These are phyloP conservation scores for Candida manassasensis DNA, from an alignment of 805 yeast genomes.

Conservation along the genomic window DNA sequence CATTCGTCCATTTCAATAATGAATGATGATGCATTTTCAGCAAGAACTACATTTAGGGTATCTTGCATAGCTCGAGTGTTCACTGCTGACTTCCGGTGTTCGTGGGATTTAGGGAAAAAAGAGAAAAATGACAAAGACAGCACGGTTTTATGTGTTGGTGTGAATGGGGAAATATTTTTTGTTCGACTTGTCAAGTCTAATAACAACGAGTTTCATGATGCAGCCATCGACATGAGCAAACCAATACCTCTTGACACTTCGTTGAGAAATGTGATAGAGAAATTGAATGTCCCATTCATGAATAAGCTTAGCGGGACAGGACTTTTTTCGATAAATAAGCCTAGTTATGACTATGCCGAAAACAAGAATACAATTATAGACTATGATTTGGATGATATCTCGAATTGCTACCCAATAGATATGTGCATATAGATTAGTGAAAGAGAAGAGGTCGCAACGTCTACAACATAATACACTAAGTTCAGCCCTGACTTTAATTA, in stretches of 20 bases:
- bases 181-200: constrained; percentile 13
- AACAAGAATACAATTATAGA: constrained; percentile 25
- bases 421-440: constrained; percentile 6
- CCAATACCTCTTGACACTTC: constrained; percentile 9
- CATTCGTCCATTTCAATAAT: constrained; percentile 29
- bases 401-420: constrained; percentile 6
- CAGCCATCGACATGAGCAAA: constrained; percentile 9
- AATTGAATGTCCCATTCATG: constrained; percentile 28
- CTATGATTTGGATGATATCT: constrained; percentile 29
- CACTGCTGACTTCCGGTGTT: constrained; percentile 15
- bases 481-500: too few species aligned
- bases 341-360: constrained; percentile 26
- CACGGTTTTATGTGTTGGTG: constrained; percentile 25
- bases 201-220: constrained; percentile 11
- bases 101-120: constrained; percentile 14
- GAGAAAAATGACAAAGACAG: background rate
- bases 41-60: constrained; percentile 12
- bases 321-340: constrained; percentile 29
- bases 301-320: constrained; percentile 40
- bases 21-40: constrained; percentile 11
- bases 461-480: too few species aligned
- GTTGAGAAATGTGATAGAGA: constrained; percentile 13
- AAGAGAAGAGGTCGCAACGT: too few species aligned
- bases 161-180: constrained; percentile 32
- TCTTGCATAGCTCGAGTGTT: constrained; percentile 32